Evolutionary conservation across 768 basidiomycete species (phyloP), one percentile per base, ranked within the genome.

Genomic region (Trametes cubensis): DNA sequence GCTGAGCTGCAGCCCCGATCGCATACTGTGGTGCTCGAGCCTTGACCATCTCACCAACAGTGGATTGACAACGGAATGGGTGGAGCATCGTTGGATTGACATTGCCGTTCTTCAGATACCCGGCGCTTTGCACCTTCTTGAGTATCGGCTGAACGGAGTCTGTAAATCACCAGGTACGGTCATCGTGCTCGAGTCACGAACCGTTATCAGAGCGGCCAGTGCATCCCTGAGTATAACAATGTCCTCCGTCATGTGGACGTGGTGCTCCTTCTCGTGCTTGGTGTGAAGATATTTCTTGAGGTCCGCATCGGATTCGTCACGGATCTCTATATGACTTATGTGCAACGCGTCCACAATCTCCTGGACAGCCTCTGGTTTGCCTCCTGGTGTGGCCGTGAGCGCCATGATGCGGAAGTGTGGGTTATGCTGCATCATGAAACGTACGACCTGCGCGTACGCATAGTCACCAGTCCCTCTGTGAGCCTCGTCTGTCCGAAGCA

Each of bases 401-500:
- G 97, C 97, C 21, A 99, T 79, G 10, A 98, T 79, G 17, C 97
- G 87, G 71, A 96, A 95, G 74, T 95, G 84, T 0, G 94, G 94
- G 69, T 98, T 98, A 75, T 92, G 94, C 2, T 92, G 86, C 89
- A 95, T 97, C 67, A 99, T 81, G 67, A 82, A 93, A 8, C 95
- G 89, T 41, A 98, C 80, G 34, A 92, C 87, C 70, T 90, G 88
- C 46, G 91, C 90, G 70, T 98, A 98, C 4, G 95, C 89, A 68
- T 97, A 96, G 61, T 92, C 89, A 2, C 97, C 96, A 0, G 89
- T 93, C 13, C 92, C 96, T 66, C 89, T 87, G 75, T 99, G 97
- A 0, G 97, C 97, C 73, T 98, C 95, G 67, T 98, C 95, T 95
- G 59, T 51, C 40, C 55, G 20, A 21, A n/a, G 45, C 41, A 44